These are phyloP conservation scores for Diplosphaera chodatii DNA, from an alignment of 139 green algal species.

Conservation along the genomic window DNA sequence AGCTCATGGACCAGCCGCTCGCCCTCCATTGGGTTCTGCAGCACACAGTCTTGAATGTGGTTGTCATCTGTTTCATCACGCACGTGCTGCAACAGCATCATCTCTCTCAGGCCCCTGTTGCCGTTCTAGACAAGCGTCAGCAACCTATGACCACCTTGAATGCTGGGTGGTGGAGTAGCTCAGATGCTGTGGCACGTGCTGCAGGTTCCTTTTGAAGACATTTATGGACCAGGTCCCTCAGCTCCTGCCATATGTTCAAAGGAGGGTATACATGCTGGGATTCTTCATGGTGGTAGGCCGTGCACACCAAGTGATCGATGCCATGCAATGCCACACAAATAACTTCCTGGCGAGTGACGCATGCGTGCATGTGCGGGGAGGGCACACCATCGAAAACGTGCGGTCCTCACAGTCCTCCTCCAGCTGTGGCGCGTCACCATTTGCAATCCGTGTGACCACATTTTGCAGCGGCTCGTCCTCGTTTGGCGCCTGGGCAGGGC, in stretches of 20 bases:
- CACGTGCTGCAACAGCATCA: too few species aligned
- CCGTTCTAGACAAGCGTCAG: too few species aligned
- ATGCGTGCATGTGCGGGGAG: neutral
- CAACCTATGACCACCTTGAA: slow-evolving; percentile 37
- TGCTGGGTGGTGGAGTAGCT: slow-evolving; percentile 67
- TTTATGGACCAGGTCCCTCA: slow-evolving; percentile 50
- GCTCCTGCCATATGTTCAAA: too few species aligned
- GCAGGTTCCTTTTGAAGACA: slow-evolving; percentile 62
- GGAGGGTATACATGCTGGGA: too few species aligned
- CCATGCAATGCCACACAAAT: too few species aligned
- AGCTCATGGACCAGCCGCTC: neutral
- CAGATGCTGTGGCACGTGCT: slow-evolving; percentile 40
- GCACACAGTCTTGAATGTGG: too few species aligned
- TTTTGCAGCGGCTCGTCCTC: slow-evolving; percentile 14
- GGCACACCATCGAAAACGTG: slow-evolving; percentile 2
- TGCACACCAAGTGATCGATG: too few species aligned
- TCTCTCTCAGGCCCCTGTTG: too few species aligned
- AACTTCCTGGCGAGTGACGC: too few species aligned
- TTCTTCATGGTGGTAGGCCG: too few species aligned
- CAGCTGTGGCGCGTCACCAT: slow-evolving; percentile 5
- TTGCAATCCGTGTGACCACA: slow-evolving; percentile 10
- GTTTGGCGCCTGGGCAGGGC: slow-evolving; percentile 10
- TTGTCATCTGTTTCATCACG: too few species aligned
- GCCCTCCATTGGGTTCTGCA: neutral
- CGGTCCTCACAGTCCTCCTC: neutral